Percentiles rank a stretch among this genome's conserved stretches.
Evolutionary conservation across 352 stramenopile genomes (phyloP).

Genomic region (Globisporangium spiculum): DNA sequence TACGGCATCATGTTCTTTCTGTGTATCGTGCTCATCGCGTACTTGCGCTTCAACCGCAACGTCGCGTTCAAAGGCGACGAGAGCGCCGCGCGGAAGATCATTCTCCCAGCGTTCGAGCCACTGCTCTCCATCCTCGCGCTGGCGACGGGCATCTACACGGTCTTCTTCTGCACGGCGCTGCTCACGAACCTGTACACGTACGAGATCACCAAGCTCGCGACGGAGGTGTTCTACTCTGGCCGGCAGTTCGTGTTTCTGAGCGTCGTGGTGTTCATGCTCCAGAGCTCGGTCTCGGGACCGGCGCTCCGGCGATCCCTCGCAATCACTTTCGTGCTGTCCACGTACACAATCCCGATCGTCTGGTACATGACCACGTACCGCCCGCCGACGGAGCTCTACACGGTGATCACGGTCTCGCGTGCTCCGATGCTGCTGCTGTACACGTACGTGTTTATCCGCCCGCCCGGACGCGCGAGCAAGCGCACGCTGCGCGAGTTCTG

Average conservation of each 20-base stretch:
- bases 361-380: conserved; percentile 38
- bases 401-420: conserved; percentile 31
- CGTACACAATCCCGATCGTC: conserved; percentile 44
- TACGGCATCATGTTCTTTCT: conserved; percentile 62
- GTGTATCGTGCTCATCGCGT: conserved; percentile 39
- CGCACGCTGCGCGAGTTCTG: conserved; percentile 53
- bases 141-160: conserved; percentile 44
- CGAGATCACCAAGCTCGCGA: conserved; percentile 48
- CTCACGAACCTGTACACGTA: conserved; percentile 44
- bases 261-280: conserved; percentile 63
- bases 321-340: conserved; percentile 43
- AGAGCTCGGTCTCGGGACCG: conserved; percentile 51
- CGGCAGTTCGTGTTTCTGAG: conserved; percentile 60
- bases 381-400: conserved; percentile 33
- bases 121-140: conserved; percentile 44
- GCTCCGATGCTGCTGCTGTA: conserved; percentile 40
- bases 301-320: conserved; percentile 41
- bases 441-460: conserved; percentile 48
- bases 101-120: conserved; percentile 59
- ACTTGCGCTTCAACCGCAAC: conserved; percentile 46
- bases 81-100: conserved; percentile 50
- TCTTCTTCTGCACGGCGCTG: conserved; percentile 43
- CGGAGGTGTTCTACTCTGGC: conserved; percentile 57
- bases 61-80: conserved; percentile 42
- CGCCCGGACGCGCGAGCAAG: conserved; percentile 44